A percentile compares a stretch with the other conserved stretches of the same genome.
Conservation (phyloP, 768 basidiomycete species). For the Termitomyces sp. region DNA sequence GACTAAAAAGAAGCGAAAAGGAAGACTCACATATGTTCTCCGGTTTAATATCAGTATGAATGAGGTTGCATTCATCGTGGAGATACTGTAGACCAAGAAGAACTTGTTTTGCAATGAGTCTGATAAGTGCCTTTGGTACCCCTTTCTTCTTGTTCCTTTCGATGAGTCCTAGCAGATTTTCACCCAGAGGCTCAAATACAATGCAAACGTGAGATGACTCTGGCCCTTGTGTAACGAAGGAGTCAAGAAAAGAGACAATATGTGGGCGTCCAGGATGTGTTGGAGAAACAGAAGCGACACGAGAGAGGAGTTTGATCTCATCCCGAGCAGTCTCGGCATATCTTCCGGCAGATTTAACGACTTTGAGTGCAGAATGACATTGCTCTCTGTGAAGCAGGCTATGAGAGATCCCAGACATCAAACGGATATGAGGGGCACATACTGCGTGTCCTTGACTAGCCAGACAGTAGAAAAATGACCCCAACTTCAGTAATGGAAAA, state of each 20-base stretch:
- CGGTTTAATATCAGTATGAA: slow-evolving; percentile 92
- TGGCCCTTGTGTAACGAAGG: slow-evolving; percentile 72
- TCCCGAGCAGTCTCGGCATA: slow-evolving; percentile 97
- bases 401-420: slow-evolving; percentile 1
- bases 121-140: slow-evolving; percentile 76
- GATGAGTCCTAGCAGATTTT: slow-evolving; percentile 68
- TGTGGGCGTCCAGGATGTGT: slow-evolving; percentile 73
- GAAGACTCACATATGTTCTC: slow-evolving; percentile 82
- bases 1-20: slow-evolving; percentile 4
- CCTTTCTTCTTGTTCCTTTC: slow-evolving; percentile 80
- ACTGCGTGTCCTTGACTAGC: slow-evolving; percentile 79
- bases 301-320: slow-evolving; percentile 88
- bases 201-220: slow-evolving; percentile 83
- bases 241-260: slow-evolving; percentile 87
- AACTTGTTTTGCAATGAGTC: slow-evolving; percentile 80
- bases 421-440: slow-evolving; percentile 19
- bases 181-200: slow-evolving; percentile 83
- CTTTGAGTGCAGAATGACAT: slow-evolving; percentile 86
- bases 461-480: slow-evolving; percentile 95
- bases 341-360: slow-evolving; percentile 90
- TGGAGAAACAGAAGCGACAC: slow-evolving; percentile 66
- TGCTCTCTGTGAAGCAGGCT: slow-evolving; percentile 40
- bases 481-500: slow-evolving; percentile 48
- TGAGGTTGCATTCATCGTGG: slow-evolving; percentile 87
- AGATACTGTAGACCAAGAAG: slow-evolving; percentile 87